Conservation (phyloP, 1,284 basidiomycete species). For the Trametes hirsuta region DNA sequence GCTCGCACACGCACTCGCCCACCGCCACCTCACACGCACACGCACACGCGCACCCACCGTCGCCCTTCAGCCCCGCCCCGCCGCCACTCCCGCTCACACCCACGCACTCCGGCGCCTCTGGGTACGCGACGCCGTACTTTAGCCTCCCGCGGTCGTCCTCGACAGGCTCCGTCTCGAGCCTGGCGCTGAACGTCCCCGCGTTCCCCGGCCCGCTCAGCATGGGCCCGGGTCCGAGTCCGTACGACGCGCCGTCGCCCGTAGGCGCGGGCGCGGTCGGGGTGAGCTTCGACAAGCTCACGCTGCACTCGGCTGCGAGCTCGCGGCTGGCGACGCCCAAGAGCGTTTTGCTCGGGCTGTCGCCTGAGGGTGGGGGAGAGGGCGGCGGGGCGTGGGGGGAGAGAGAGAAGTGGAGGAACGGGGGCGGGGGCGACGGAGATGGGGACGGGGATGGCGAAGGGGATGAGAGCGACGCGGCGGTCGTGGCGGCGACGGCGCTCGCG, state of each 20-base stretch:
- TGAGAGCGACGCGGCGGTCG: slow-evolving; percentile 23
- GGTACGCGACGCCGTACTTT: slow-evolving; percentile 28
- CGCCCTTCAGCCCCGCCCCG: slow-evolving; percentile 17
- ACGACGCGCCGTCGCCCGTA: slow-evolving; percentile 22
- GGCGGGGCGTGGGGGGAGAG: not conserved
- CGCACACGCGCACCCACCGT: slow-evolving; percentile 29
- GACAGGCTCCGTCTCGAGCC: slow-evolving; percentile 22
- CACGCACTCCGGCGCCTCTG: slow-evolving; percentile 15
- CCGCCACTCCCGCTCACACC: slow-evolving; percentile 20
- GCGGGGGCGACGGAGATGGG: slow-evolving; percentile 1
- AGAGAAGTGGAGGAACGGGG: not conserved
- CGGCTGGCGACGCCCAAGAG: slow-evolving; percentile 32
- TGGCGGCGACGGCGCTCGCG: slow-evolving; percentile 30
- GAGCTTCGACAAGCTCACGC: slow-evolving; percentile 31
- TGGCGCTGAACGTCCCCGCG: slow-evolving; percentile 12
- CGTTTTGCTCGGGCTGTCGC: slow-evolving; percentile 23
- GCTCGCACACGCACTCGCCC: slow-evolving; percentile 27
- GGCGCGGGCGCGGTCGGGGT: slow-evolving; percentile 22
- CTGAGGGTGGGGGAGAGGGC: slow-evolving; percentile 27
- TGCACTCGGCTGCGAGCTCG: slow-evolving; percentile 27
- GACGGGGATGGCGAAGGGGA: slow-evolving; percentile 21
- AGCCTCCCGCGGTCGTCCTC: slow-evolving; percentile 20
- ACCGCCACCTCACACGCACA: slow-evolving; percentile 21
- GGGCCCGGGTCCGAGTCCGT: slow-evolving; percentile 12
- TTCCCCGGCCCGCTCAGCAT: slow-evolving; percentile 25